Evolutionary conservation across 805 yeast genomes (phyloP), one percentile per base, ranked within the genome.

Genomic region (Ogataea nitratoaversa): DNA sequence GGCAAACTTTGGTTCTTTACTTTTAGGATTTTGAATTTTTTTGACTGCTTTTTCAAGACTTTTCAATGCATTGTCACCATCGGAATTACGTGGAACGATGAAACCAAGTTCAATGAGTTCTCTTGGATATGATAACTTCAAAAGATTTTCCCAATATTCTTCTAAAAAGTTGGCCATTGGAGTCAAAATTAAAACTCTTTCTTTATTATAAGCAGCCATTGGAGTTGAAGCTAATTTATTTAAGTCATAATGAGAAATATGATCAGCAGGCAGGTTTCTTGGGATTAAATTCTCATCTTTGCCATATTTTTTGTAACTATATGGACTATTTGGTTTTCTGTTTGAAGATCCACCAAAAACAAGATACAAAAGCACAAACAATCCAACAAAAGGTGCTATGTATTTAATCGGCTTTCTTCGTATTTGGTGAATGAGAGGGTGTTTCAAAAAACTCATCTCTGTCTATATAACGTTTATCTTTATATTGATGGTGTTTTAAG

Each of bases 141-240:
- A 62, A 44, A 93, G 65, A 61, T 93, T 93, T 29, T 76, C 76
- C 98, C 98, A 93, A 67, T 89, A 93, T 49, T 78, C 83, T 24
- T 80, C 78, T 59, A 85, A 80, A 59, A 93, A 93, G 49, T 80
- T 76, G 32, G 95, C 83, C 78, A 93, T 80, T 28, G 99, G 99
- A 2, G 97, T 81, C 57, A 93, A 72, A 42, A 93, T 78, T 58
- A 93, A 71, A 17, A 93, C 86, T 47, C 84, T 82, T 59, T 93
- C 97, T 53, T 76, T 77, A 62, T 87, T 84, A 43, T 72, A 73
- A 37, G 79, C 78, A 17, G 96, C 84, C 62, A 78, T 73, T 22
- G 84, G 71, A 3, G 90, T 76, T 3, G 91, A 74, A 19, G 79
- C 79, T 49, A 91, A 67, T 49, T 74, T 74, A 67, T 93, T 91